Percentiles rank a stretch among this genome's conserved stretches.
Conservation (phyloP, 371 early-diverging fungal genomes). For the Mucor indicus region DNA sequence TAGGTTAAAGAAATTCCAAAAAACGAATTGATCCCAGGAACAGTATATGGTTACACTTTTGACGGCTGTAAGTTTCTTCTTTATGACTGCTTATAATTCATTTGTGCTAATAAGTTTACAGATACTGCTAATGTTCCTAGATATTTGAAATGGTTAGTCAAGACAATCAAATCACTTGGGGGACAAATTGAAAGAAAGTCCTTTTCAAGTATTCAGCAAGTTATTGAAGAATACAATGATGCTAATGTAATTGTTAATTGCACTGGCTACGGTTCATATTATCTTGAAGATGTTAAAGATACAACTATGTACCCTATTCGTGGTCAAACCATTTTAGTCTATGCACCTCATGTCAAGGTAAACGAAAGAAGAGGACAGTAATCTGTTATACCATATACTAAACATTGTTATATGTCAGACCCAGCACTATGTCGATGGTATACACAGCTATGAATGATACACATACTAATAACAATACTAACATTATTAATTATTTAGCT, state of each 20-base stretch:
- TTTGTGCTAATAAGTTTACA: constrained; percentile 3
- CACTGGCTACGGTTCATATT: constrained; percentile 61
- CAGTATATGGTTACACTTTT: constrained; percentile 29
- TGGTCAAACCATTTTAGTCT: constrained; percentile 73
- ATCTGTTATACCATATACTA: too few relatives aligned
- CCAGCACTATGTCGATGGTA: constrained; percentile 35
- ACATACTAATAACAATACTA: neutral
- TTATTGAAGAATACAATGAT: constrained; percentile 28
- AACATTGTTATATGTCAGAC: too few relatives aligned
- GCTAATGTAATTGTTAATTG: constrained; percentile 72
- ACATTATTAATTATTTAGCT: too few relatives aligned
- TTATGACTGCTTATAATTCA: constrained; percentile 1
- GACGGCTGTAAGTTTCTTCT: constrained; percentile 28
- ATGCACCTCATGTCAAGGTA: constrained; percentile 63
- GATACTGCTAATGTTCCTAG: constrained; percentile 39
- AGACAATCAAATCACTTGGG: constrained; percentile 50
- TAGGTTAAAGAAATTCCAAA: constrained; percentile 26
- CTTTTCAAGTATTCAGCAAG: constrained; percentile 55
- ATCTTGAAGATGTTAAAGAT: constrained; percentile 71
- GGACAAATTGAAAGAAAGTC: constrained; percentile 47
- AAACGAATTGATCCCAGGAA: constrained; percentile 16
- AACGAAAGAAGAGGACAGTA: neutral
- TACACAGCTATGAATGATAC: too few relatives aligned
- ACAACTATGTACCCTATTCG: constrained; percentile 61
- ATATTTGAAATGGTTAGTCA: constrained; percentile 66